Percentiles rank a stretch among this genome's conserved stretches.
phyloP scores from a whole-genome alignment of 164 flowering plant species.

The Kingdonia uniflora region DNA sequence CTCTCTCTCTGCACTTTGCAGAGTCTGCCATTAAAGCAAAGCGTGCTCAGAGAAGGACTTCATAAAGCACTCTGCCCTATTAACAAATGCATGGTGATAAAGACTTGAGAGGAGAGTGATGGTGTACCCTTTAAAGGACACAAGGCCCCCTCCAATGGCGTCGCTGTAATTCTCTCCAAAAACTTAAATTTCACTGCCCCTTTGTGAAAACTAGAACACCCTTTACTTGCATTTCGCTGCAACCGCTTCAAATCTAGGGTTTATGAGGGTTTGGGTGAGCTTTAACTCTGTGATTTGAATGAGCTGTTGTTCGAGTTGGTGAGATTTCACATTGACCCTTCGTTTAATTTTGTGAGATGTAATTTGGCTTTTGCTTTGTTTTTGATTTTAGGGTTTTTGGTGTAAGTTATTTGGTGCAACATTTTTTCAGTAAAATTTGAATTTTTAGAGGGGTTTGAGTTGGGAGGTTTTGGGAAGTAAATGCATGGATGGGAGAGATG shows the following conservation, averaged over 20 bases:
- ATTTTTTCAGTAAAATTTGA: not conserved
- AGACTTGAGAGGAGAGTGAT: not conserved
- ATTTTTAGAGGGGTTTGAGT: conserved; percentile 1
- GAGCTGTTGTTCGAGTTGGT: too few species aligned
- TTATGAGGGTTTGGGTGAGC: too few species aligned
- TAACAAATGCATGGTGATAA: not conserved
- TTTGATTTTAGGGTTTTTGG: too few species aligned
- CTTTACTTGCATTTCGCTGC: too few species aligned
- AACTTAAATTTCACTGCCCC: not conserved
- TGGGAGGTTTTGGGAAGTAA: conserved; percentile 22
- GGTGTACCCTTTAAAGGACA: not conserved
- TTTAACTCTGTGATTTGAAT: too few species aligned
- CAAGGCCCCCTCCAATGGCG: conserved; percentile 7
- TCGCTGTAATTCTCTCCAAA: not conserved
- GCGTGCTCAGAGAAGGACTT: too few species aligned
- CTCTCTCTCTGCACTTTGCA: not conserved
- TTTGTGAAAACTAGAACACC: too few species aligned
- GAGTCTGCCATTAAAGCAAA: not conserved
- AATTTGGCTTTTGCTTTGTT: too few species aligned
- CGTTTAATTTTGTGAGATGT: too few species aligned
- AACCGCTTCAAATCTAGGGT: too few species aligned
- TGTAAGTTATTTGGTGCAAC: not conserved
- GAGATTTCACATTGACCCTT: too few species aligned
- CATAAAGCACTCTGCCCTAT: not conserved
- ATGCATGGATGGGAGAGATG: conserved; percentile 93